Base-by-base conservation (phyloP, 1,284 basidiomycete species). In the Cutaneotrichosporon spelunceum region DNA sequence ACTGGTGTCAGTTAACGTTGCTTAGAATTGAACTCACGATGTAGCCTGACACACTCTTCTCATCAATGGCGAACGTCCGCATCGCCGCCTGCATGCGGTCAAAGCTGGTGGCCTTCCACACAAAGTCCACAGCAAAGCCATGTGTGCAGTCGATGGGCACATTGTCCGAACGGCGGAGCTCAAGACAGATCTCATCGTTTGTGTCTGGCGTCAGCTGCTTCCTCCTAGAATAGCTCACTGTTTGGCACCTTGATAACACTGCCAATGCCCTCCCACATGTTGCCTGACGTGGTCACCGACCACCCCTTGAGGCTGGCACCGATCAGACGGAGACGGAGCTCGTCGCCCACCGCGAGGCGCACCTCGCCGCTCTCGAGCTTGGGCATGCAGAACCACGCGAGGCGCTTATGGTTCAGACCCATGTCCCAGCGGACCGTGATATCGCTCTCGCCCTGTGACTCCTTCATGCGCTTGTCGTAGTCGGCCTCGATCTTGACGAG, bases 171-270 rank as follows among this genome's bases (percentile, higher is more conserved):
- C 90, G 84, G 63, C 93, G 84, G 50, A 99, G 83, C 78, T 99
- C 96, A 64, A 99, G 82, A 5, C 89, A 94, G 74, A 99, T 94
- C 80, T 99, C 96, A 77, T 99, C 96, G 16, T 94, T 97, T 16
- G 96, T 88, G 77, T 97, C 93, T 95, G 69, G 0, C 1, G 53
- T 62, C 14, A 36, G 66, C 19, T 21, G 5, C 14, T 2, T 3
- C 3, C 11, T 2, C n/a, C 14, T 8, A 1, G 1, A 56, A 4
- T 33, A 10, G 77, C 82, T 70, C 72, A 96, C 93, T 98, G 81
- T 99, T 98, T n/a, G 95, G 95, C 60, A 98, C 93, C 83, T 99
- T 99, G 82, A 98, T 88, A 67, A 99, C 96, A 79, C 97, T 93
- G 0, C 96, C 95, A 23, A 94, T 89, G 1, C 94, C 94, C 72